Conservation (phyloP, 2,329 filamentous ascomycete species). For the Dothistroma septosporum region DNA sequence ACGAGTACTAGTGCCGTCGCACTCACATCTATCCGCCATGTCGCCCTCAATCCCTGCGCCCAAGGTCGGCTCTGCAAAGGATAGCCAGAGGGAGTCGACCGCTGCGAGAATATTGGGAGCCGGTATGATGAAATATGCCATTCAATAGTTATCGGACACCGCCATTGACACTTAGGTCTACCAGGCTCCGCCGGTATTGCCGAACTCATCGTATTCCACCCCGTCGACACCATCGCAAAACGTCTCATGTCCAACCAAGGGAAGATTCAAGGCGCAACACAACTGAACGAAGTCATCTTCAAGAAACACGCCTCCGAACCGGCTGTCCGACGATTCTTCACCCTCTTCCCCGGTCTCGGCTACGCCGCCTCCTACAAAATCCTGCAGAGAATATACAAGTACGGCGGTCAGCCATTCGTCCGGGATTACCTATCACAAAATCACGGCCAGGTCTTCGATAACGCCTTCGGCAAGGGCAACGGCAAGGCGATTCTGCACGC, state of each 20-base stretch:
- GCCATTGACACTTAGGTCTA: conserved; percentile 1
- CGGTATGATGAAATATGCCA: conserved; percentile 54
- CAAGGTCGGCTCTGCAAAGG: conserved; percentile 36
- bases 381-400: conserved; percentile 96
- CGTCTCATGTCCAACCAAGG: conserved; percentile 97
- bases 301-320: conserved; percentile 76
- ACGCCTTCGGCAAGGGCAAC: conserved; percentile 89
- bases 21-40: conserved; percentile 16
- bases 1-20: not conserved
- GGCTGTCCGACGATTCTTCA: conserved; percentile 75
- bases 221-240: conserved; percentile 97
- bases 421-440: conserved; percentile 80
- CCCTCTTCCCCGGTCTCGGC: conserved; percentile 91
- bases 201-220: conserved; percentile 89
- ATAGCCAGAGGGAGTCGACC: conserved; percentile 77
- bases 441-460: conserved; percentile 79
- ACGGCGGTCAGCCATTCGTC: conserved; percentile 92
- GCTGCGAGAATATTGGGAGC: conserved; percentile 84
- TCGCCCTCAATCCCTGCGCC: conserved; percentile 27
- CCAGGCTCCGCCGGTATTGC: conserved; percentile 87
- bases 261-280: conserved; percentile 57
- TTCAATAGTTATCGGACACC: not conserved
- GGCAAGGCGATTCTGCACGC: conserved; percentile 98
- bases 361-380: conserved; percentile 99
- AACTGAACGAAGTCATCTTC: conserved; percentile 91